Evolutionary conservation across 768 basidiomycete genomes (phyloP).

Genomic region (Crassisporium funariophilum): DNA sequence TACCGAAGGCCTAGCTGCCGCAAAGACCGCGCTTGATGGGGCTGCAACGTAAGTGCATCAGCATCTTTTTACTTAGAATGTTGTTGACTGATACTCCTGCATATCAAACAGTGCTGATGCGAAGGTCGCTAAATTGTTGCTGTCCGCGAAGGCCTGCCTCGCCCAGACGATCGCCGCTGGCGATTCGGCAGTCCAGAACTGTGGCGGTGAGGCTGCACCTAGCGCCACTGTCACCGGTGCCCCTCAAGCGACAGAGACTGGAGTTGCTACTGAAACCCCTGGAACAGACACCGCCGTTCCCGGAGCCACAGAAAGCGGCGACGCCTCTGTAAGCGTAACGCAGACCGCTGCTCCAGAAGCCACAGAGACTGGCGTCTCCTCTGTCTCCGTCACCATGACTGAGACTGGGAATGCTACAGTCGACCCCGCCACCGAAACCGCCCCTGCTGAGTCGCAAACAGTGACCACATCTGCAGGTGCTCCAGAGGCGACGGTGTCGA

Average conservation of each 20-base stretch:
- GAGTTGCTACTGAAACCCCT: not conserved
- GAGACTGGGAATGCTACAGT: not conserved
- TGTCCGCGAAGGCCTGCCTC: not conserved
- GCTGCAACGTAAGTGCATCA: slow-evolving; percentile 2
- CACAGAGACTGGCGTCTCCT: too few relatives aligned
- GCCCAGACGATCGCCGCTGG: slow-evolving; percentile 1
- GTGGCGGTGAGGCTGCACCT: too few relatives aligned
- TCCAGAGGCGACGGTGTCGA: too few relatives aligned
- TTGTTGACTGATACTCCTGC: not conserved
- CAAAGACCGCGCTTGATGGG: slow-evolving; percentile 7
- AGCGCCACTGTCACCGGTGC: not conserved
- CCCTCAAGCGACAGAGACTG: not conserved
- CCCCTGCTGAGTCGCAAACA: too few relatives aligned
- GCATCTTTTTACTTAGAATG: not conserved
- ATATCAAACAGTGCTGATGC: not conserved
- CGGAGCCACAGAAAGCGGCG: too few relatives aligned
- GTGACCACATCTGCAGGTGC: too few relatives aligned
- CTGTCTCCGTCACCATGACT: too few relatives aligned
- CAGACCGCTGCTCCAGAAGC: not conserved
- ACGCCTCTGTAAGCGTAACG: slow-evolving; percentile 1
- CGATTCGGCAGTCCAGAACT: slow-evolving; percentile 1
- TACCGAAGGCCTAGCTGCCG: slow-evolving; percentile 5
- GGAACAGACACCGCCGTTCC: not conserved
- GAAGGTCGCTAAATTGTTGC: not conserved
- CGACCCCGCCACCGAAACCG: slow-evolving; percentile 1